A percentile compares a stretch with the other conserved stretches of the same genome.
Evolutionary conservation across 768 basidiomycete species (phyloP).

Genomic region (Melanogaster broomeanus): DNA sequence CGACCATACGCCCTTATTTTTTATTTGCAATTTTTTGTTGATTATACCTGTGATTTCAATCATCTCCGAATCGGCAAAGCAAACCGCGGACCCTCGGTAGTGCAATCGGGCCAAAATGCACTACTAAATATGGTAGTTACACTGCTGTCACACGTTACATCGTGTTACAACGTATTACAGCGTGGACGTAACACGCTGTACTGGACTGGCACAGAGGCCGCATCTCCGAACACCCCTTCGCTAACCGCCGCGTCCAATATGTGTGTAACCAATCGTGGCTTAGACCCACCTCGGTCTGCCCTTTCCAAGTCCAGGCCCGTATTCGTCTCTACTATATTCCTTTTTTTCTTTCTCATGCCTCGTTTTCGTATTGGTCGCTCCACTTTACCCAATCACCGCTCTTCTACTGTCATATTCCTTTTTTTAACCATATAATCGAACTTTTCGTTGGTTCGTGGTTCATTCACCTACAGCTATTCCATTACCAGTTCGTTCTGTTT

Average conservation of each 20-base stretch:
- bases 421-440: no score
- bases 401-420: no score
- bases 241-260: conserved; percentile 19
- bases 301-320: not conserved
- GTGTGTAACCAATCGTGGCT: not conserved
- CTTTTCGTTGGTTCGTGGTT: no score
- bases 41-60: conserved; percentile 34
- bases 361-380: not conserved
- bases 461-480: no score
- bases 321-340: no score
- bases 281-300: not conserved
- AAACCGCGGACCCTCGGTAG: conserved; percentile 37
- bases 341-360: not conserved
- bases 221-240: conserved; percentile 20
- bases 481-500: no score
- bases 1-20: conserved; percentile 21
- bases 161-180: conserved; percentile 20
- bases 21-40: conserved; percentile 32
- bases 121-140: conserved; percentile 13
- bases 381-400: not conserved
- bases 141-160: conserved; percentile 26
- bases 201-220: conserved; percentile 18
- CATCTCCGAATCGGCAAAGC: conserved; percentile 27
- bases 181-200: conserved; percentile 5
- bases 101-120: conserved; percentile 1